Percentiles rank a stretch among this genome's conserved stretches.
These are phyloP conservation scores for Apiospora malaysiana DNA, from an alignment of 2,329 filamentous ascomycete genomes.

Conservation along the genomic window DNA sequence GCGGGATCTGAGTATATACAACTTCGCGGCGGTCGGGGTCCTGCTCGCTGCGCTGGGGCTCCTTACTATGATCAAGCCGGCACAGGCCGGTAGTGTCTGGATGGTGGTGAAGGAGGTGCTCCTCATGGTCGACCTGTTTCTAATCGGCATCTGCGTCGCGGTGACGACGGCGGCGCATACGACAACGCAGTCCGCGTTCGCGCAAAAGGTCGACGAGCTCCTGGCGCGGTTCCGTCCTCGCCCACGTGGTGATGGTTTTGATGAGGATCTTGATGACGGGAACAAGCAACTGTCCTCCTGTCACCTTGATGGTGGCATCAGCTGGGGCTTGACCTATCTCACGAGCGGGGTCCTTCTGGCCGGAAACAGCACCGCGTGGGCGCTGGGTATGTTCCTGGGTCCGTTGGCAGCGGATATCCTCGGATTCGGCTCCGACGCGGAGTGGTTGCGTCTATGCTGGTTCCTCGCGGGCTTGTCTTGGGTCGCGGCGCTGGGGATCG, in stretches of 20 bases:
- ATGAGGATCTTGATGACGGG: background rate
- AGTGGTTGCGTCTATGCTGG: background rate
- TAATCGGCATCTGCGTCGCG: background rate
- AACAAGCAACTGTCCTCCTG: no score
- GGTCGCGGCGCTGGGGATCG: background rate
- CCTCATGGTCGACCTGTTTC: background rate
- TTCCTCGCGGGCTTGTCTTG: background rate
- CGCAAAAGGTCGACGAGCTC: background rate
- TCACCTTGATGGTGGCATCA: background rate
- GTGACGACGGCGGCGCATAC: background rate
- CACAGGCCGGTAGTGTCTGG: background rate
- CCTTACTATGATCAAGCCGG: background rate
- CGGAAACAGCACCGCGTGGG: constrained; percentile 5
- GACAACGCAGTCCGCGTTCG: background rate
- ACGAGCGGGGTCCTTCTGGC: constrained; percentile 4
- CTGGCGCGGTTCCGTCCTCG: background rate
- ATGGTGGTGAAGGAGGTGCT: background rate
- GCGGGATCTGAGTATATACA: background rate
- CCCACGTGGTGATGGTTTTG: background rate
- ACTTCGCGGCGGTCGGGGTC: background rate
- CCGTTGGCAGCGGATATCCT: background rate
- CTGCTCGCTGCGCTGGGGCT: background rate
- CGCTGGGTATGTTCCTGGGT: constrained; percentile 8
- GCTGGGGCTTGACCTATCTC: background rate
- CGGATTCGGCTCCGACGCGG: background rate